phyloP scores from a whole-genome alignment of 2,329 filamentous ascomycete genomes.

The Sporothrix mexicana region DNA sequence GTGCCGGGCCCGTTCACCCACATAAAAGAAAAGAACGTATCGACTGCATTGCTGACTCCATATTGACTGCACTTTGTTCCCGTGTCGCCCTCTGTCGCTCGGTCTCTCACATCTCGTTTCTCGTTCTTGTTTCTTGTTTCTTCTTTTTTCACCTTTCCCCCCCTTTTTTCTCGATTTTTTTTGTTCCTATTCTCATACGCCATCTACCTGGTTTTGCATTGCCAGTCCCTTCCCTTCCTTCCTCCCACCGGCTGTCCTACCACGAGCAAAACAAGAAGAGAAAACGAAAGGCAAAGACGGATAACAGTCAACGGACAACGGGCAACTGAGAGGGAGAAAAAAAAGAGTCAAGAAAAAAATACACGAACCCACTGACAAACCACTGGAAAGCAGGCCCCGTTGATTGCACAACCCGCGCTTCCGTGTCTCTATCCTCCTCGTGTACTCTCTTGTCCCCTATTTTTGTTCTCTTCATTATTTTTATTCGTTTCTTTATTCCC shows the following conservation, averaged over 20 bases:
- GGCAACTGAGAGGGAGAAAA: background rate
- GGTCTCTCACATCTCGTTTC: background rate
- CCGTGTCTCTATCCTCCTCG: slow-evolving; percentile 18
- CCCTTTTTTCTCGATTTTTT: background rate
- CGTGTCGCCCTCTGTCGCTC: slow-evolving; percentile 26
- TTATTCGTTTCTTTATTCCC: background rate
- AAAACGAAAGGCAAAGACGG: background rate
- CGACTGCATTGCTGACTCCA: slow-evolving; percentile 2
- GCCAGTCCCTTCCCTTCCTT: background rate
- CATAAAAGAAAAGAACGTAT: slow-evolving; percentile 1
- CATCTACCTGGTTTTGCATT: background rate
- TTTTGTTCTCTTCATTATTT: slow-evolving; percentile 17
- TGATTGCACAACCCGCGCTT: slow-evolving; percentile 18
- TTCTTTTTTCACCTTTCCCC: background rate
- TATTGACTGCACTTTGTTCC: slow-evolving; percentile 21
- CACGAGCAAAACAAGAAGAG: slow-evolving; percentile 5
- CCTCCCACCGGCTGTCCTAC: slow-evolving; percentile 22
- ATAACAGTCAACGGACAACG: too few relatives aligned
- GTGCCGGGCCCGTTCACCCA: slow-evolving; percentile 31
- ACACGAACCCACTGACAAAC: background rate
- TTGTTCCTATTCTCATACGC: background rate
- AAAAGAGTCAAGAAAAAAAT: background rate
- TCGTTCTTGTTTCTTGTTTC: slow-evolving; percentile 10
- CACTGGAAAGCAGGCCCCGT: background rate
- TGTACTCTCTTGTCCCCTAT: background rate